These are phyloP conservation scores for Tulasnella sp. DNA, from an alignment of 768 basidiomycete species.

Conservation along the genomic window DNA sequence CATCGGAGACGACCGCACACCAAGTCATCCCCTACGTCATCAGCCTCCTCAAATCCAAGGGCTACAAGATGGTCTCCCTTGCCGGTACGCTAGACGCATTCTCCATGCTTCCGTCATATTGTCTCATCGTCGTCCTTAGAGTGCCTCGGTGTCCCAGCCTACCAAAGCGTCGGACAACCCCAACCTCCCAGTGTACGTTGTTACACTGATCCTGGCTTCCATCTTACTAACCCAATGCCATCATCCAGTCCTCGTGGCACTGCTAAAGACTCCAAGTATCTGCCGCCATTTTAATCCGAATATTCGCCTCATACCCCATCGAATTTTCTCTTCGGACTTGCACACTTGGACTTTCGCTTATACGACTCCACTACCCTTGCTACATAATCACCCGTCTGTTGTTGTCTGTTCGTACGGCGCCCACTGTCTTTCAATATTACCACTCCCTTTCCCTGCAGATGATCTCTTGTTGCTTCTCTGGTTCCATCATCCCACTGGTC, in stretches of 20 bases:
- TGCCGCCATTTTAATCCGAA: too few species aligned
- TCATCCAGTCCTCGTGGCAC: background rate
- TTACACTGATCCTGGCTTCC: background rate
- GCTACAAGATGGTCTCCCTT: constrained; percentile 19
- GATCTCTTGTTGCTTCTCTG: too few species aligned
- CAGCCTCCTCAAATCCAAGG: constrained; percentile 3
- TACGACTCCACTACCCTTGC: too few species aligned
- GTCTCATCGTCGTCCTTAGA: background rate
- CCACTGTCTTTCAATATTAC: too few species aligned
- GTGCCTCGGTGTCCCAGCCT: constrained; percentile 2
- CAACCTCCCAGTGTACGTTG: background rate
- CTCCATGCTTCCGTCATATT: background rate
- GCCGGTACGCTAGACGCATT: constrained; percentile 3
- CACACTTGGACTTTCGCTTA: too few species aligned
- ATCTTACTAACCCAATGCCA: background rate
- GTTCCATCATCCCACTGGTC: too few species aligned
- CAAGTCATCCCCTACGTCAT: constrained; percentile 18
- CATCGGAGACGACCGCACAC: constrained; percentile 17
- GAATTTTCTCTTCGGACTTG: too few species aligned
- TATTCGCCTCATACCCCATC: too few species aligned
- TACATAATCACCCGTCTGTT: too few species aligned
- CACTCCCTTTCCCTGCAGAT: too few species aligned
- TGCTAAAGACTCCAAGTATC: constrained; percentile 4
- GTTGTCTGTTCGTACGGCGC: too few species aligned
- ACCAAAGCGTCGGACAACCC: background rate